phyloP scores from a whole-genome alignment of 371 early-diverging fungal species.

The Mortierella sp. region DNA sequence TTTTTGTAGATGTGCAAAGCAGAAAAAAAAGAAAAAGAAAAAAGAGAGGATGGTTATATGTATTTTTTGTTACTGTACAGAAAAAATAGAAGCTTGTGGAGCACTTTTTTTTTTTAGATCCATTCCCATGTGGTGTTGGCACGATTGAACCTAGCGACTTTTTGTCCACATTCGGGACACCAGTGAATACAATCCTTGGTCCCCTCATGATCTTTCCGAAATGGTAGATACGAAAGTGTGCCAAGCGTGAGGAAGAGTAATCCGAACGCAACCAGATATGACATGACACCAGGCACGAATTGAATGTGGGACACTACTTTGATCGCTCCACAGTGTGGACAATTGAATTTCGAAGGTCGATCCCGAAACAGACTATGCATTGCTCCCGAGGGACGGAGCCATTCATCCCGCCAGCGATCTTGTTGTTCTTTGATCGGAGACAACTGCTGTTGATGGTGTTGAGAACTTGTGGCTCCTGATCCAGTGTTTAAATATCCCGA shows the following conservation, averaged over 20 bases:
- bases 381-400: conserved; percentile 48
- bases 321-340: conserved; percentile 44
- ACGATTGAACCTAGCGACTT: conserved; percentile 36
- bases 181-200: conserved; percentile 53
- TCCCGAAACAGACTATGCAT: conserved; percentile 44
- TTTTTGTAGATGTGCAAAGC: no score
- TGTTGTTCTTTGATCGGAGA: conserved; percentile 34
- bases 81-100: conserved; percentile 4
- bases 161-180: conserved; percentile 32
- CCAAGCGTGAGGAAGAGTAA: conserved; percentile 46
- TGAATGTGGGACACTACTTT: conserved; percentile 40
- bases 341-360: conserved; percentile 46
- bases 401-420: conserved; percentile 45
- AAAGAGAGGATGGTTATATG: no score
- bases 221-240: conserved; percentile 33
- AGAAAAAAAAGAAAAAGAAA: no score
- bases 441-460: no score
- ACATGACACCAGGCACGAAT: conserved; percentile 46
- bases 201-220: conserved; percentile 44
- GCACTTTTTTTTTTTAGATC: conserved; percentile 13
- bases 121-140: conserved; percentile 47
- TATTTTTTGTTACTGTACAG: background rate
- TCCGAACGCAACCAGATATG: conserved; percentile 46
- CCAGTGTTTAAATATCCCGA: no score
- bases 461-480: no score